phyloP scores from a whole-genome alignment of 345 rosid species.

The Garcia nutans region DNA sequence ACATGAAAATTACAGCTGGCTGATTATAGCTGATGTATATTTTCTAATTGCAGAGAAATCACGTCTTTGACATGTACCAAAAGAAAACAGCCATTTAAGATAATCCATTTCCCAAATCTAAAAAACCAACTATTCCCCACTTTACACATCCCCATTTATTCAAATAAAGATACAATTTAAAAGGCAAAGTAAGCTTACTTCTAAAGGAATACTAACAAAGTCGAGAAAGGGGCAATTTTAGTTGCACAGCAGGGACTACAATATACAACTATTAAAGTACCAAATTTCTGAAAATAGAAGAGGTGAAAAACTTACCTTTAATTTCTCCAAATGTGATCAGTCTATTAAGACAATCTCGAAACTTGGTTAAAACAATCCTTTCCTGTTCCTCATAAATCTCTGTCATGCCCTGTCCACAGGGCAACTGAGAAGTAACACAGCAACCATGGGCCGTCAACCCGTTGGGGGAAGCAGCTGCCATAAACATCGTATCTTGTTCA shows the following conservation, averaged over 20 bases:
- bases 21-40: neutral
- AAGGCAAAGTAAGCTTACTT: neutral
- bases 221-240: slow-evolving; percentile 1
- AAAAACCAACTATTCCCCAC: neutral
- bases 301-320: slow-evolving; percentile 57
- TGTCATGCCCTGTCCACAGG: slow-evolving; percentile 54
- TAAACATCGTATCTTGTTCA: slow-evolving; percentile 83
- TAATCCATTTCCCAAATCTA: neutral
- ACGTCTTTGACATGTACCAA: neutral
- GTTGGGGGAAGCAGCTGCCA: slow-evolving; percentile 64
- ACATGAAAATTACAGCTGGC: slow-evolving; percentile 6
- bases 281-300: neutral
- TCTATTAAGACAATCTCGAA: slow-evolving; percentile 82
- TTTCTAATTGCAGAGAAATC: slow-evolving; percentile 1
- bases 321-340: slow-evolving; percentile 84
- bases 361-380: slow-evolving; percentile 62
- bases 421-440: slow-evolving; percentile 48
- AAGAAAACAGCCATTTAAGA: neutral
- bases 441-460: slow-evolving; percentile 51
- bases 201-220: neutral
- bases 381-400: slow-evolving; percentile 82
- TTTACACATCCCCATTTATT: neutral
- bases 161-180: neutral
- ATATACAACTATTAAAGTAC: neutral
- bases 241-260: neutral